Evolutionary conservation across 768 basidiomycete species (phyloP).

Genomic region (Solioccasus polychromus): DNA sequence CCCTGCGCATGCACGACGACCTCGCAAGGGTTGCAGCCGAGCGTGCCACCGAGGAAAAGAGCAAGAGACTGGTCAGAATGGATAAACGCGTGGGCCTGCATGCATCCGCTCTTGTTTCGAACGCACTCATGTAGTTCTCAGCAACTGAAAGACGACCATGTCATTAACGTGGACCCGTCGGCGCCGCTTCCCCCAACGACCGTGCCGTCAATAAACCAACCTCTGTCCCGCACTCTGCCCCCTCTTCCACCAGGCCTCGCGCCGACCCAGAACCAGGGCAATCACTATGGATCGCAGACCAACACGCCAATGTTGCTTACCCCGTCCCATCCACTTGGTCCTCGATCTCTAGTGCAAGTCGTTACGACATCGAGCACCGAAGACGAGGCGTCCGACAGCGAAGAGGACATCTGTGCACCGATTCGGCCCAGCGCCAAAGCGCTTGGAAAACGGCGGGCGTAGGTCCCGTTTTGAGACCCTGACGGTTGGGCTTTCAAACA

Average conservation of each 20-base stretch:
- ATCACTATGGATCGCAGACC: constrained; percentile 25
- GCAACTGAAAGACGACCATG: constrained; percentile 27
- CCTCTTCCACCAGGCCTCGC: constrained; percentile 23
- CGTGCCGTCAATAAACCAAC: constrained; percentile 34
- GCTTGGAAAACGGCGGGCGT: constrained; percentile 74
- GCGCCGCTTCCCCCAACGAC: constrained; percentile 28
- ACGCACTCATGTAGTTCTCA: constrained; percentile 4
- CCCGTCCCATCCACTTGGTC: constrained; percentile 73
- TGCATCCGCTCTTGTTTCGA: constrained; percentile 28
- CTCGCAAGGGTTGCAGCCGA: constrained; percentile 62
- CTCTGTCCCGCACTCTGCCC: constrained; percentile 38
- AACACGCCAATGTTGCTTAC: constrained; percentile 43
- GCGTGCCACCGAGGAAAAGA: constrained; percentile 59
- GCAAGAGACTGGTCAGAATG: constrained; percentile 63
- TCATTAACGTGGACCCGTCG: too few species aligned
- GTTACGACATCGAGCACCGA: constrained; percentile 41
- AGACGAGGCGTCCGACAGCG: constrained; percentile 20
- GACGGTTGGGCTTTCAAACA: too few species aligned
- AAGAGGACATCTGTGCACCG: constrained; percentile 37
- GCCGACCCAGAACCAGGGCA: constrained; percentile 17
- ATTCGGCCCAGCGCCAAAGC: constrained; percentile 80
- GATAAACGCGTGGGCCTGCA: constrained; percentile 55
- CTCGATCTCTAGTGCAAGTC: constrained; percentile 55
- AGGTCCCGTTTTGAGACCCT: constrained; percentile 42
- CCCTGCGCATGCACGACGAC: constrained; percentile 75